phyloP scores from a whole-genome alignment of 768 basidiomycete species.

The Nevesoporus exiguus region DNA sequence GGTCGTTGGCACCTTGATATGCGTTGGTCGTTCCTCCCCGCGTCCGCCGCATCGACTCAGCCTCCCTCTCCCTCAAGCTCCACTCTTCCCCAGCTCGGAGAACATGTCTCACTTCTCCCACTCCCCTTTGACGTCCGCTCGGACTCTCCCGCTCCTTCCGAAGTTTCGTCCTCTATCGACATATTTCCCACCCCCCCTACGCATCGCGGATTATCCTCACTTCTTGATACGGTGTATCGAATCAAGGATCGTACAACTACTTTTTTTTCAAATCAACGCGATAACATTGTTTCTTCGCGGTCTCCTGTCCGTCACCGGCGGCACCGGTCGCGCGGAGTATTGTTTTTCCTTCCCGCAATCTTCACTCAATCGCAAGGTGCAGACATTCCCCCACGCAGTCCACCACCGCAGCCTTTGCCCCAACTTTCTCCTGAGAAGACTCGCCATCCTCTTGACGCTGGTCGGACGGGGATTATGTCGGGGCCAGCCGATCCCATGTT shows the following conservation, averaged over 20 bases:
- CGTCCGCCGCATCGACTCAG: conserved; percentile 38
- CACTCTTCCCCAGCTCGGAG: conserved; percentile 48
- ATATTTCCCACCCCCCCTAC: conserved; percentile 38
- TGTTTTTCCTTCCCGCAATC: conserved; percentile 82
- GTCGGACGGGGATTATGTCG: conserved; percentile 28
- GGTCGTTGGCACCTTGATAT: conserved; percentile 75
- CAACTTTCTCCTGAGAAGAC: conserved; percentile 45
- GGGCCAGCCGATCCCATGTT: conserved; percentile 21
- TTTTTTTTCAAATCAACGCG: conserved; percentile 42
- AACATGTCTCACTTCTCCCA: conserved; percentile 52
- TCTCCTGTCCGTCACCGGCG: conserved; percentile 47
- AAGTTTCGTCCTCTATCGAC: conserved; percentile 43
- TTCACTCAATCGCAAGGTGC: conserved; percentile 48
- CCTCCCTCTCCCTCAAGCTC: conserved; percentile 47
- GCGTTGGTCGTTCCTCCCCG: conserved; percentile 48
- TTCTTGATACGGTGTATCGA: conserved; percentile 52
- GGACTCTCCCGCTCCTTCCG: conserved; percentile 53
- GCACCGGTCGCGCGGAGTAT: conserved; percentile 55
- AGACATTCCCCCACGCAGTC: conserved; percentile 31
- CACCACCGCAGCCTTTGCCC: conserved; percentile 27
- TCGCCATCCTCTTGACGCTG: conserved; percentile 35
- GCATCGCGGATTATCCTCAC: conserved; percentile 36
- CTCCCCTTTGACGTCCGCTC: conserved; percentile 59
- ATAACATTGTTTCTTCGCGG: conserved; percentile 37
- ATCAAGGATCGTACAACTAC: conserved; percentile 52